These are phyloP conservation scores for Aureobasidium sp. DNA, from an alignment of 2,329 filamentous ascomycete genomes.

Conservation along the genomic window DNA sequence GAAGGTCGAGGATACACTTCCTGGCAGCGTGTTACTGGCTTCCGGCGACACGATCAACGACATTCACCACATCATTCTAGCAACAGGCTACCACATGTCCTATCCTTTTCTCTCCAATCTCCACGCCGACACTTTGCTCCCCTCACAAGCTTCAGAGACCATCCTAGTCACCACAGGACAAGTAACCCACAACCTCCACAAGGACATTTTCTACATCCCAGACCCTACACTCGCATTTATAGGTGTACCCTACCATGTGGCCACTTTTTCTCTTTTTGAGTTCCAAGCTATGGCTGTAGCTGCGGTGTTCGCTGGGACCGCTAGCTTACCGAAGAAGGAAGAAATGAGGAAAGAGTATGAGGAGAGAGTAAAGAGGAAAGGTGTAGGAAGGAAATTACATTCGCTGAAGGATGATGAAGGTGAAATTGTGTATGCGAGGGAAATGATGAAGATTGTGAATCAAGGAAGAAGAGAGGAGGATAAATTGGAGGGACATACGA, in stretches of 20 bases:
- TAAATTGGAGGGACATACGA: constrained; percentile 30
- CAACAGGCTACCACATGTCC: constrained; percentile 62
- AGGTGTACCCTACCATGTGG: constrained; percentile 59
- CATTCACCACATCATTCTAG: constrained; percentile 57
- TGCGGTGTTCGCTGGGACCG: constrained; percentile 48
- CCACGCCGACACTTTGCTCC: constrained; percentile 39
- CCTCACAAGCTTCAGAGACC: constrained; percentile 44
- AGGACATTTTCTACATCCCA: constrained; percentile 64
- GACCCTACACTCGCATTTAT: constrained; percentile 56
- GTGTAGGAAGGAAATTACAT: constrained; percentile 40
- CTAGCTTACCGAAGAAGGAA: constrained; percentile 39
- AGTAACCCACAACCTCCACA: constrained; percentile 60
- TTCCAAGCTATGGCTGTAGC: constrained; percentile 60
- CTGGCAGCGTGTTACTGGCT: constrained; percentile 45
- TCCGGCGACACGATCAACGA: constrained; percentile 47
- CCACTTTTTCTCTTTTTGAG: constrained; percentile 63
- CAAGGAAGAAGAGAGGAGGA: constrained; percentile 22
- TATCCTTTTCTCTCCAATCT: constrained; percentile 56
- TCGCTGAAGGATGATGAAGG: constrained; percentile 32
- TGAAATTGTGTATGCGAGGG: constrained; percentile 35
- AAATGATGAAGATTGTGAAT: constrained; percentile 36
- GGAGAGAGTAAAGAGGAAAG: constrained; percentile 31
- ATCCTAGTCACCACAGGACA: constrained; percentile 58
- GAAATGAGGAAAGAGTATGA: constrained; percentile 39
- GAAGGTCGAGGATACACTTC: constrained; percentile 25